Evolutionary conservation across 495 filamentous ascomycete species (phyloP).

Genomic region (Cercophora scortea): DNA sequence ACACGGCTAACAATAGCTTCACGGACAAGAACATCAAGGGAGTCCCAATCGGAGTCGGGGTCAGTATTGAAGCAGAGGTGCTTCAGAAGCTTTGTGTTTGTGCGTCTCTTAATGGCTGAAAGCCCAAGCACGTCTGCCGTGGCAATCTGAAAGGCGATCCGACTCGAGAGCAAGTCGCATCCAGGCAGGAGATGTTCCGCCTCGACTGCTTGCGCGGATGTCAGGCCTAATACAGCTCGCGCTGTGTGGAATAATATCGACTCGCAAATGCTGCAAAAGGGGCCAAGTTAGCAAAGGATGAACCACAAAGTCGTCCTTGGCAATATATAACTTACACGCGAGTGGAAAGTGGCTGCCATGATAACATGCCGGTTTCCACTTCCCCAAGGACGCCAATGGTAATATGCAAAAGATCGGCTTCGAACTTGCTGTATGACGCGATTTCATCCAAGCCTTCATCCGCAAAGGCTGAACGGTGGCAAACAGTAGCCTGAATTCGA

Average conservation of each 20-base stretch:
- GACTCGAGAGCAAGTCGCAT: not conserved
- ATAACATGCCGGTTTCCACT: not conserved
- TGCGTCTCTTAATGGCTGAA: not conserved
- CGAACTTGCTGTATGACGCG: slow-evolving; percentile 4
- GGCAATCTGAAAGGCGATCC: slow-evolving; percentile 11
- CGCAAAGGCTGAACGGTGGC: slow-evolving; percentile 1
- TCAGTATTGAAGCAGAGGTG: slow-evolving; percentile 13
- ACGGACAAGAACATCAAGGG: slow-evolving; percentile 3
- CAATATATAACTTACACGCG: not conserved
- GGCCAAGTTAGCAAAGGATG: no score
- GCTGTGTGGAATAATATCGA: slow-evolving; percentile 12
- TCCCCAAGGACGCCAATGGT: slow-evolving; percentile 2
- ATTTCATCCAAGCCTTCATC: slow-evolving; percentile 3
- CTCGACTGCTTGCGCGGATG: slow-evolving; percentile 1
- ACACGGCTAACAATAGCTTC: slow-evolving; percentile 10
- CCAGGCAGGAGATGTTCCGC: slow-evolving; percentile 7
- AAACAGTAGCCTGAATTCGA: slow-evolving; percentile 3
- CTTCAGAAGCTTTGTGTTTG: slow-evolving; percentile 6
- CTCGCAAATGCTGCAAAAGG: slow-evolving; percentile 1
- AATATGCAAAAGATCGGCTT: slow-evolving; percentile 1
- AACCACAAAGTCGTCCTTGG: no score
- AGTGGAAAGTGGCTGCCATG: slow-evolving; percentile 1
- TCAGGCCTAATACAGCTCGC: slow-evolving; percentile 3
- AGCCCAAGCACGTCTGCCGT: slow-evolving; percentile 1
- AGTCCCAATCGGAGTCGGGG: slow-evolving; percentile 12